Conservation (phyloP, 257 asterid genomes). For the Oldenlandia corymbosa region DNA sequence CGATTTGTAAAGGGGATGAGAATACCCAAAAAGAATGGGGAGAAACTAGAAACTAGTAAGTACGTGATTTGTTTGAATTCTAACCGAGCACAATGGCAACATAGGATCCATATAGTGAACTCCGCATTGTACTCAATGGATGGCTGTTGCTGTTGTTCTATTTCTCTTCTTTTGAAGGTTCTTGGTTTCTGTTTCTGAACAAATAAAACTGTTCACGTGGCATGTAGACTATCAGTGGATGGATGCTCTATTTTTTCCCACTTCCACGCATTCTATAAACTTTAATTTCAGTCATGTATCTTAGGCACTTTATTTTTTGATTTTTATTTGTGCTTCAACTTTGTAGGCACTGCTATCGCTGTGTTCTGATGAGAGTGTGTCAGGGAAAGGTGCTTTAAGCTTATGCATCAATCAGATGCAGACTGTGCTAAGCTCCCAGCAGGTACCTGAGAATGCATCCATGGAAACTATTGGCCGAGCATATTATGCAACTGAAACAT, state of each 20-base stretch:
- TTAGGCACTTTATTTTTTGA: neutral
- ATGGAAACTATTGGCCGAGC: conserved; percentile 93
- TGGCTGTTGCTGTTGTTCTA: neutral
- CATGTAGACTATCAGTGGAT: neutral
- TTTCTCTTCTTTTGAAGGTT: no score
- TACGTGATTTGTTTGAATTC: no score
- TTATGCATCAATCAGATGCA: conserved; percentile 85
- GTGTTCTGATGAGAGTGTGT: conserved; percentile 73
- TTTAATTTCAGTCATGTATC: neutral
- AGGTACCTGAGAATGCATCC: conserved; percentile 77
- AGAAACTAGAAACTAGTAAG: no score
- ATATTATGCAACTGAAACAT: conserved; percentile 93
- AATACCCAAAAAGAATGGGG: no score
- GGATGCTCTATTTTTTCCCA: neutral
- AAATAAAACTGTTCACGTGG: neutral
- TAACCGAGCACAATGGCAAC: no score
- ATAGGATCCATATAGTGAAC: no score
- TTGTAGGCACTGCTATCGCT: conserved; percentile 75
- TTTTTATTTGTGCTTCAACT: conserved; percentile 17
- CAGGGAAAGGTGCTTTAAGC: conserved; percentile 91
- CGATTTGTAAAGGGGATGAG: no score
- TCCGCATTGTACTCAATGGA: no score
- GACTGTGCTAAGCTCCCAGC: conserved; percentile 71
- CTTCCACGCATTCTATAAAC: neutral
- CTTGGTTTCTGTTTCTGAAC: neutral